These are phyloP conservation scores for Mucor mucedo DNA, from an alignment of 371 early-diverging fungal genomes.

Conservation along the genomic window DNA sequence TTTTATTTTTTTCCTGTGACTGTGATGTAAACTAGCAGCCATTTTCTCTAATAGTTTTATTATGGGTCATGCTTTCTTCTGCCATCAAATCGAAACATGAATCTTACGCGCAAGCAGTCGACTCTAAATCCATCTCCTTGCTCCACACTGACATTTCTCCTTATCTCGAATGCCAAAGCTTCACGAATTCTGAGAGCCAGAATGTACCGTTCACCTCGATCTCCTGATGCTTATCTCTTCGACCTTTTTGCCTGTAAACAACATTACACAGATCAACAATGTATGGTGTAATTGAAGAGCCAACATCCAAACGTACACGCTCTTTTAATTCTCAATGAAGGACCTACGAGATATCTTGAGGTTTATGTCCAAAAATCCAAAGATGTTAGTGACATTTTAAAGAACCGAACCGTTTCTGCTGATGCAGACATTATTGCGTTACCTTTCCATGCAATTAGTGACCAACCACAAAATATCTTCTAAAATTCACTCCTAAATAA, in stretches of 20 bases:
- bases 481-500: too few species aligned
- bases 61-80: slow-evolving; percentile 4
- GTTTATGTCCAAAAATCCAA: background rate
- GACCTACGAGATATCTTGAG: slow-evolving; percentile 3
- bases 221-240: slow-evolving; percentile 1
- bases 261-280: slow-evolving; percentile 13
- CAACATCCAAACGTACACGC: slow-evolving; percentile 8
- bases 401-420: background rate
- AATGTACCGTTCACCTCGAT: background rate
- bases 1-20: background rate
- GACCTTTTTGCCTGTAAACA: background rate
- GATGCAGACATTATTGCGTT: background rate
- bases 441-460: too few species aligned
- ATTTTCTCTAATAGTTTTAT: slow-evolving; percentile 3
- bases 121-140: background rate
- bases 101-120: slow-evolving; percentile 1
- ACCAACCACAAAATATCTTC: too few species aligned
- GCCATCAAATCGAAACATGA: background rate
- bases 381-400: background rate
- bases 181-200: slow-evolving; percentile 5
- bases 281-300: slow-evolving; percentile 1
- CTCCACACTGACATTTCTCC: slow-evolving; percentile 1
- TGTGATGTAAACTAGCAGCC: background rate
- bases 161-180: background rate
- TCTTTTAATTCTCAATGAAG: background rate